Evolutionary conservation across 1,284 basidiomycete species (phyloP), one percentile per base, ranked within the genome.

Genomic region (Ceratobasidium sp.): DNA sequence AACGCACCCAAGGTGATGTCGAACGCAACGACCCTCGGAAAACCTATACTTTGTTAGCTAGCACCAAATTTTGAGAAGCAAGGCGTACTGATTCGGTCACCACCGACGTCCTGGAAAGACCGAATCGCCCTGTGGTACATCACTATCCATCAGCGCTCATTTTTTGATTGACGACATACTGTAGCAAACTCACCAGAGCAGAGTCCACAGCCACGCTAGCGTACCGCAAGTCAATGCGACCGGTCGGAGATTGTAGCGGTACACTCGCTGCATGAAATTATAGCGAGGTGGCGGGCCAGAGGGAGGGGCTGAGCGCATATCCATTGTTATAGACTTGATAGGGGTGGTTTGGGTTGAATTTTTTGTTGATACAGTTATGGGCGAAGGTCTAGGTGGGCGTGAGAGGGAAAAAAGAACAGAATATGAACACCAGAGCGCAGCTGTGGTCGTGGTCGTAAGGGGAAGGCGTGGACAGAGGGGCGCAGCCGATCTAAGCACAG

Each of bases 371-470:
- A 66, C 48, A 54, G 49, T 34, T 41, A 34, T n/a, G 48, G n/a
- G 19, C 8, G 31, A 41, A 24, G 11, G 37, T 31, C 1, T 63
- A 27, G 63, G 9, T 37, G 39, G 19, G 24, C 24, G 41, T 37
- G 22, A 69, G 53, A 58, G 62, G 43, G n/a, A 16, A n/a, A 43
- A 46, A 64, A 24, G 4, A 39, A 34, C 37, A 58, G 39, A 22
- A 58, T n/a, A 48, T 27, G 41, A 64, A 34, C 39, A 72, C 68
- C 56, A 61, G 56, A 72, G 54, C 54, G 58, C 68, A 72, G 56
- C 68, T 61, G 68, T 72, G 68, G 68, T 72, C 56, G 68, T 72
- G 68, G 68, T 72, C 56, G 68, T 39, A 72, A 72, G 68, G 24
- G 54, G 29, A 54, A n/a, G 16, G 56, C 56, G 43, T 59, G 56